These are phyloP conservation scores for Trichoderma sp. DNA, from an alignment of 2,329 filamentous ascomycete genomes.

Conservation along the genomic window DNA sequence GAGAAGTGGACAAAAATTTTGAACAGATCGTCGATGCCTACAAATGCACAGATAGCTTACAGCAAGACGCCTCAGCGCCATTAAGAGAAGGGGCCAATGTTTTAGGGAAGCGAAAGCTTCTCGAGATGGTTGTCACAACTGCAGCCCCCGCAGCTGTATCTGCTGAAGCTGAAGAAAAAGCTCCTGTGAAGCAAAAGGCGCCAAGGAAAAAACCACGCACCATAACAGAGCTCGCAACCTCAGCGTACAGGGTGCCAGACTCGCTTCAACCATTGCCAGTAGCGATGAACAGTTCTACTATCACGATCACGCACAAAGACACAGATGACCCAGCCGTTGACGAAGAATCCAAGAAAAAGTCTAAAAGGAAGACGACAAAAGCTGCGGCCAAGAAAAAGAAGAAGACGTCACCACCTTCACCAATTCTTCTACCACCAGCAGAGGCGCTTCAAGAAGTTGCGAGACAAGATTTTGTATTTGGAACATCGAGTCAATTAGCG, in stretches of 20 bases:
- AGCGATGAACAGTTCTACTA: slow-evolving; percentile 50
- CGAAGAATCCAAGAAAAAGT: slow-evolving; percentile 41
- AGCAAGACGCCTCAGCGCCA: slow-evolving; percentile 27
- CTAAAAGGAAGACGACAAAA: slow-evolving; percentile 40
- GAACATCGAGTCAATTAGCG: slow-evolving; percentile 82
- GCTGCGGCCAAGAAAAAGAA: slow-evolving; percentile 50
- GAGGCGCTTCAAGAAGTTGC: slow-evolving; percentile 68
- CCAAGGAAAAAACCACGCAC: slow-evolving; percentile 73
- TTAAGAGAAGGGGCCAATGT: slow-evolving; percentile 40
- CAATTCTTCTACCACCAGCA: slow-evolving; percentile 67
- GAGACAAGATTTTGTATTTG: slow-evolving; percentile 79
- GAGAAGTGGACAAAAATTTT: slow-evolving; percentile 44
- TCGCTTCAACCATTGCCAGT: slow-evolving; percentile 40
- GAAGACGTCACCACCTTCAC: slow-evolving; percentile 46
- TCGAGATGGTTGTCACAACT: slow-evolving; percentile 52
- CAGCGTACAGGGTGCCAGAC: slow-evolving; percentile 58
- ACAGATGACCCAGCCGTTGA: slow-evolving; percentile 31
- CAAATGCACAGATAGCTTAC: slow-evolving; percentile 40
- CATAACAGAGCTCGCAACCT: slow-evolving; percentile 77
- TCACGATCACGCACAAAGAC: slow-evolving; percentile 39
- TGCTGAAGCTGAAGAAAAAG: slow-evolving; percentile 35
- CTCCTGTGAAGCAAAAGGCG: slow-evolving; percentile 54
- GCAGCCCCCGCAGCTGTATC: slow-evolving; percentile 32
- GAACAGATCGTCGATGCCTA: slow-evolving; percentile 50
- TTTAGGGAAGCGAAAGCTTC: slow-evolving; percentile 60